Conservation (phyloP, 1,284 basidiomycete genomes). For the Irpex sp. region DNA sequence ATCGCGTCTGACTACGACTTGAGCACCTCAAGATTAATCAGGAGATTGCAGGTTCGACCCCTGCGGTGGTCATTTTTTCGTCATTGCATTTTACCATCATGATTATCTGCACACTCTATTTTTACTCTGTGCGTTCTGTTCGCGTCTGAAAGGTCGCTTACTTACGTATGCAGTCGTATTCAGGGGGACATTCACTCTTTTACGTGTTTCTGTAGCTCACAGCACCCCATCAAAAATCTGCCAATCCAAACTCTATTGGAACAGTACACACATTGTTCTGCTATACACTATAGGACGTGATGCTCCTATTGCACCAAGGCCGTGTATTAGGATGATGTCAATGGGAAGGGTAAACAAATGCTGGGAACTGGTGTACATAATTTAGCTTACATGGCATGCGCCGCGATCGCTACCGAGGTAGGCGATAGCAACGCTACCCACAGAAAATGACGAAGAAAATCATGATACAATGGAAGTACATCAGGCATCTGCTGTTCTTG, state of each 20-base stretch:
- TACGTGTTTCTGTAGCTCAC: too few species aligned
- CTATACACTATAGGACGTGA: too few species aligned
- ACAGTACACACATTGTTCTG: too few species aligned
- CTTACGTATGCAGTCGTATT: too few species aligned
- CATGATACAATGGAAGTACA: neutral
- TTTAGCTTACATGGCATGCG: neutral
- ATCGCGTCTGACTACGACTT: constrained; percentile 76
- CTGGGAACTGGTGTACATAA: neutral
- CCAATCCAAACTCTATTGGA: too few species aligned
- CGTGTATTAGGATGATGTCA: neutral
- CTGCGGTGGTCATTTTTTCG: constrained; percentile 43
- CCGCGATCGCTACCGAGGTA: neutral
- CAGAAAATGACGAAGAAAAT: neutral
- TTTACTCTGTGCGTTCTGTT: neutral
- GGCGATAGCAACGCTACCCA: neutral
- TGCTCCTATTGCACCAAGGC: too few species aligned
- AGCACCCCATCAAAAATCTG: too few species aligned
- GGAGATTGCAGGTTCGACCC: constrained; percentile 52
- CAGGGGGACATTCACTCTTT: too few species aligned
- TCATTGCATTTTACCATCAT: constrained; percentile 28
- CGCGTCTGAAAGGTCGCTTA: neutral
- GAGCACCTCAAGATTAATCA: constrained; percentile 25
- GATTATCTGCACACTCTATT: neutral
- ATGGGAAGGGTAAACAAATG: neutral
- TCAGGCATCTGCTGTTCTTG: neutral